Base-by-base conservation (phyloP, 345 rosid genomes). In the Capsella bursapastoris region DNA sequence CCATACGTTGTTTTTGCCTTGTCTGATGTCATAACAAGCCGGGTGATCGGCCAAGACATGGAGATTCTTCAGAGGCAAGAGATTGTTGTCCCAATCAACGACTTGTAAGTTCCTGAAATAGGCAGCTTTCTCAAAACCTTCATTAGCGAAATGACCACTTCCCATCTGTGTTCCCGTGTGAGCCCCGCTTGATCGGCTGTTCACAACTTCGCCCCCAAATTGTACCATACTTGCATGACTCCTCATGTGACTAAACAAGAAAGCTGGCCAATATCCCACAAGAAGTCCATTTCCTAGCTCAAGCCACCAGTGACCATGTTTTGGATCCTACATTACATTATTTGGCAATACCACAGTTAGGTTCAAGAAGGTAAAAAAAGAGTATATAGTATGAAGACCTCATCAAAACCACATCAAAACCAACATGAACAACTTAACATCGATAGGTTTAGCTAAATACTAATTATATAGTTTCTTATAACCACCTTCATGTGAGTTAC, bases 291-390 rank as follows among this genome's bases (percentile, higher is more conserved):
- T 78, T 37, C 97, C 99, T 68, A 90, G 85, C 66, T 95, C 87
- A 55, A 95, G 85, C 99, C 99, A 95, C 99, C 99, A 95, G 71
- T 95, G 88, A 25, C 99, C 99, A 69, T 90, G 99, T 84, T 86
- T 89, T 56, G 99, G 99, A 83, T 95, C 99, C 97, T 93, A 57
- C 43, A 57, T 50, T 55, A 47, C 35, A 50, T 44, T 52, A 40
- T 3, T 40, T 10, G 68, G 41, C 43, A 18, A 48, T 43, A 62
- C 35, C 16, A 63, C 5, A n/a, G 45, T 64, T 35, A 45, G 41
- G 7, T 32, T 32, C 52, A 15, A 48, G 10, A 0, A 5, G 15
- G 2, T 0, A 57, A 22, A 15, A 55, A 12, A 55, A 4, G 8
- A 31, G 27, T 32, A n/a, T 32, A n/a, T n/a, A n/a, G 8, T 45